These are phyloP conservation scores for Hemileia vastatrix DNA, from an alignment of 1,284 basidiomycete species.

Conservation along the genomic window DNA sequence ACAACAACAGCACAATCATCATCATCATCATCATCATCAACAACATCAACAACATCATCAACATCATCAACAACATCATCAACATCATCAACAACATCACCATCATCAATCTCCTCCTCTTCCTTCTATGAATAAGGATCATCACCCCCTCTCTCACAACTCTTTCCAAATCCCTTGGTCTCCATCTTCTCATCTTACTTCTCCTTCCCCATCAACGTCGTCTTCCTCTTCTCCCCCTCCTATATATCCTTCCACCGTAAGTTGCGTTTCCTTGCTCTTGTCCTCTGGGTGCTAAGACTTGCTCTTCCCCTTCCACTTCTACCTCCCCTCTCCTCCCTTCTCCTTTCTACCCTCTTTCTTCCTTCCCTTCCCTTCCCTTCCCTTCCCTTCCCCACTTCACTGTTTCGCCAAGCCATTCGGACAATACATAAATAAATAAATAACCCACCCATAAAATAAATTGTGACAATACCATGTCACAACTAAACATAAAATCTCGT, in stretches of 20 bases:
- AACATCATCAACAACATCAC: not conserved
- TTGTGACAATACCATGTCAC: no score
- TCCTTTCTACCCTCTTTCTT: constrained; percentile 1
- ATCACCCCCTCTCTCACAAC: not conserved
- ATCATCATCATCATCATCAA: not conserved
- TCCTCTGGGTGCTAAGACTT: not conserved
- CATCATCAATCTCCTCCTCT: not conserved
- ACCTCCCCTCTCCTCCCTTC: not conserved
- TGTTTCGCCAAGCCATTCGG: no score
- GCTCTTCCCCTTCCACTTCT: not conserved
- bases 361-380: not conserved
- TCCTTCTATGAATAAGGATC: not conserved
- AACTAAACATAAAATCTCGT: no score
- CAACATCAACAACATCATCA: not conserved
- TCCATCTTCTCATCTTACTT: constrained; percentile 12
- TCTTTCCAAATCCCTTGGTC: constrained; percentile 9
- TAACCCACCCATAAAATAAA: no score
- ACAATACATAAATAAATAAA: no score
- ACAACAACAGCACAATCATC: not conserved
- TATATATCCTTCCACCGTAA: not conserved
- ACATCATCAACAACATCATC: not conserved
- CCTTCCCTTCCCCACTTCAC: no score
- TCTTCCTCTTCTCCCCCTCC: not conserved
- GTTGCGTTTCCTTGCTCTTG: constrained; percentile 7
- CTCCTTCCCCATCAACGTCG: not conserved